These are phyloP conservation scores for Favolaschia claudopus DNA, from an alignment of 768 basidiomycete genomes.

Conservation along the genomic window DNA sequence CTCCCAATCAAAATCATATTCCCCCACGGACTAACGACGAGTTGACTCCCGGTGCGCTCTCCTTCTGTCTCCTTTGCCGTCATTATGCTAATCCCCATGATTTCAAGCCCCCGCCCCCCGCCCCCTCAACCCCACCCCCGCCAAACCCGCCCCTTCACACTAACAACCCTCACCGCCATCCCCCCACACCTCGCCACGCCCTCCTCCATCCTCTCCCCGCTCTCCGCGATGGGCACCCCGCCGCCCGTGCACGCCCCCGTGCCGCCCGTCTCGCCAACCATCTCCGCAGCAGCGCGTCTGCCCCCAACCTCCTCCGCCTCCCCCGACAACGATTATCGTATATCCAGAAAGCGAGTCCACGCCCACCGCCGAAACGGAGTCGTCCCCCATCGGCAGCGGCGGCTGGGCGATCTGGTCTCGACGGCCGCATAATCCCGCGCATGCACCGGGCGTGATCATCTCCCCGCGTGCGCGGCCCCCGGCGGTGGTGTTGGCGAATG, in stretches of 20 bases:
- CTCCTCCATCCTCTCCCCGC: too few species aligned
- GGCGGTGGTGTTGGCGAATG: conserved; percentile 59
- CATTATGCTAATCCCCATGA: neutral
- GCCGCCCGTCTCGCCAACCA: too few species aligned
- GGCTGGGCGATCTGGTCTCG: conserved; percentile 77
- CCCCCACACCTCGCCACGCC: too few species aligned
- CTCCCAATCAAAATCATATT: neutral
- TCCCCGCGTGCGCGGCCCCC: conserved; percentile 72
- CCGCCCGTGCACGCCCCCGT: too few species aligned
- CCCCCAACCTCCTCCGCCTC: neutral
- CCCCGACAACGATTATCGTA: neutral
- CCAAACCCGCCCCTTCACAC: too few species aligned
- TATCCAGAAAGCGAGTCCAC: neutral
- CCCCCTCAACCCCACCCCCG: too few species aligned
- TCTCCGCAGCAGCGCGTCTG: too few species aligned
- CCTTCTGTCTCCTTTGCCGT: neutral
- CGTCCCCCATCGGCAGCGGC: conserved; percentile 8
- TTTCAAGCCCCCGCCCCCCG: too few species aligned
- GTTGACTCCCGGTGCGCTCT: too few species aligned
- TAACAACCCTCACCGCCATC: too few species aligned
- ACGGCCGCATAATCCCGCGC: conserved; percentile 68
- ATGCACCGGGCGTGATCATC: conserved; percentile 76
- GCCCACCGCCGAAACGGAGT: neutral
- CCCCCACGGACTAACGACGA: neutral
- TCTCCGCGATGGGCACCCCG: too few species aligned